Base-by-base conservation (phyloP, 192 early-diverging fungal genomes). In the Chytriomyces confervae region DNA sequence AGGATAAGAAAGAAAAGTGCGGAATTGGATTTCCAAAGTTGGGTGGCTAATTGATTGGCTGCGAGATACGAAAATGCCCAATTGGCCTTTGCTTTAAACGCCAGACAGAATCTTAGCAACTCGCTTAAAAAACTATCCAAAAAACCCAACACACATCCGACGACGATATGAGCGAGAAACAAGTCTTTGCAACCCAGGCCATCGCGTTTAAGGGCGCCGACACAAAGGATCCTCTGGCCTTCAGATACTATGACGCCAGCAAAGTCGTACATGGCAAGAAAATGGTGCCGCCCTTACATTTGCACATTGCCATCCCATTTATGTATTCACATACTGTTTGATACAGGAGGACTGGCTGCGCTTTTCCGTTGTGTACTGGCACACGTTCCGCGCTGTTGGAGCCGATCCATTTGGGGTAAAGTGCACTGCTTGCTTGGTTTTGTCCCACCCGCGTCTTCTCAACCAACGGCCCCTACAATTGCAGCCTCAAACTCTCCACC, bases 321-420 rank as follows among this genome's bases (percentile, higher is more conserved):
- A 2, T 13, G 13, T 66, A 18, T 66, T 27, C 13, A 13, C 36
- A 27, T 27, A 4, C 36, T 29, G 13, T 66, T 43, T 27, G 23
- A 5, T 5, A 24, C 67, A 69, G 67, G 43, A 43, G 46, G 81
- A 82, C 49, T 82, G 81, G 81, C 57, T 85, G 43, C 69, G 77
- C 23, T 82, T 82, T 50, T 57, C 63, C 7, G 83, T 82, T 36
- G 62, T 62, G 13, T 82, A 62, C 49, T 82, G 81, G 81, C 81
- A 82, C 78, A 82, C 81, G 8, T 84, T 82, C 72, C 60, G 81
- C 16, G 57, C 62, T 24, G 57, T 47, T 7, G 81, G 81, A 23
- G n/a, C 24, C 24, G 83, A 84, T 82, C 81, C 82, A 23, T 82
- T 80, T 62, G 83, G 83, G 20, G 82, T 61, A n/a, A 49, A 45